A percentile compares a stretch with the other conserved stretches of the same genome.
These are phyloP conservation scores for Triticum turgidum DNA, from an alignment of 176 grass and related monocot species.

Conservation along the genomic window DNA sequence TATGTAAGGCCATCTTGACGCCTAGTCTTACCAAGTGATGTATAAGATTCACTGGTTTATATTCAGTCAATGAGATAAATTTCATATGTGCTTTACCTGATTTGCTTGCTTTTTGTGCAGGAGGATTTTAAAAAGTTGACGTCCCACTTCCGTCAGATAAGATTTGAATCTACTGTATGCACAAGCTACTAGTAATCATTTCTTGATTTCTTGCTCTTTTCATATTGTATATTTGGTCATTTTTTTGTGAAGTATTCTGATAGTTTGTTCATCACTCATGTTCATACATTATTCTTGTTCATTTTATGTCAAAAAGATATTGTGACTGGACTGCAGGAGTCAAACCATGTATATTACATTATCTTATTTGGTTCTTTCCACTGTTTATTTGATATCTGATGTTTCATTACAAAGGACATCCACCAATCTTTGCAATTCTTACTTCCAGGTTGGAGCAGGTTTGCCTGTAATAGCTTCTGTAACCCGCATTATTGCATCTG, in stretches of 20 bases:
- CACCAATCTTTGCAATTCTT: constrained; percentile 25
- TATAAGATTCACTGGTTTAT: not conserved
- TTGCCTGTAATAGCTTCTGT: constrained; percentile 90
- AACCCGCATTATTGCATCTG: constrained; percentile 68
- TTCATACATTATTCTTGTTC: not conserved
- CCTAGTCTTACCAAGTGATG: not conserved
- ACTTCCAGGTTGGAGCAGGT: constrained; percentile 82
- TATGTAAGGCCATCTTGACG: constrained; percentile 53
- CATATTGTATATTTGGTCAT: constrained; percentile 1
- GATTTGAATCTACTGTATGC: constrained; percentile 95
- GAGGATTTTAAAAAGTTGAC: constrained; percentile 75
- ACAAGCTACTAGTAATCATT: not conserved
- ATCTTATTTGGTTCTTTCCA: not conserved
- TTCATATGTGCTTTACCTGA: constrained; percentile 16
- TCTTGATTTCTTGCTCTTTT: not conserved
- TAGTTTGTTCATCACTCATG: not conserved
- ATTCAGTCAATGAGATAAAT: not conserved
- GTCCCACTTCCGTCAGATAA: constrained; percentile 62
- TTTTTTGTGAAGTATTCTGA: not conserved
- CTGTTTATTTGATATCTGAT: not conserved
- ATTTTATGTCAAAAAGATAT: not conserved
- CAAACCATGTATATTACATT: not conserved
- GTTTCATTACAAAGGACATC: not conserved
- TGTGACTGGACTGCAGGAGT: not conserved
- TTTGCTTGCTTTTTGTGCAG: constrained; percentile 51